A percentile compares a stretch with the other conserved stretches of the same genome.
These are phyloP conservation scores for Leucaena leucocephala DNA, from an alignment of 306 rosid species.

Conservation along the genomic window DNA sequence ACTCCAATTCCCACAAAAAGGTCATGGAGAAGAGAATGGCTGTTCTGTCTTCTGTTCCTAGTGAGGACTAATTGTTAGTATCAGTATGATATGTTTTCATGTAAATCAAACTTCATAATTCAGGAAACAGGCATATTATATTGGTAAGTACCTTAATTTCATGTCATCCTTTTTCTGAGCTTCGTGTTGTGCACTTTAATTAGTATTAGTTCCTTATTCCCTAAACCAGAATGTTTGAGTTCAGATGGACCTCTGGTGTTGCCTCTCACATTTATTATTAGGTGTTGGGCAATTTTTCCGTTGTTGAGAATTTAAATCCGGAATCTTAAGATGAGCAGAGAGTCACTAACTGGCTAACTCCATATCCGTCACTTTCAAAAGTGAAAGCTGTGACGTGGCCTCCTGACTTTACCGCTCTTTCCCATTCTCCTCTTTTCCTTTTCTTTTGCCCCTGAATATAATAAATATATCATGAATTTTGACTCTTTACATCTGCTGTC, in stretches of 20 bases:
- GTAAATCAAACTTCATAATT: slow-evolving; percentile 42
- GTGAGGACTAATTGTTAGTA: slow-evolving; percentile 11
- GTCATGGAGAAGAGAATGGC: slow-evolving; percentile 80
- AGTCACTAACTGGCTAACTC: not conserved
- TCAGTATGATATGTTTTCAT: slow-evolving; percentile 28
- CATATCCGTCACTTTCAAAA: slow-evolving; percentile 24
- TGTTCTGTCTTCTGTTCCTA: slow-evolving; percentile 39
- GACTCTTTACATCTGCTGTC: slow-evolving; percentile 44
- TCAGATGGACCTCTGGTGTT: slow-evolving; percentile 7
- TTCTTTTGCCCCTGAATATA: not conserved
- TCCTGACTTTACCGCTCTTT: slow-evolving; percentile 29
- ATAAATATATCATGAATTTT: slow-evolving; percentile 31
- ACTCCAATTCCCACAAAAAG: slow-evolving; percentile 76
- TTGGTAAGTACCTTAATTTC: slow-evolving; percentile 19
- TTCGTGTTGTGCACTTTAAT: slow-evolving; percentile 20
- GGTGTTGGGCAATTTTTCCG: slow-evolving; percentile 23
- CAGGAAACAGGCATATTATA: slow-evolving; percentile 28
- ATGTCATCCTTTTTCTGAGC: not conserved
- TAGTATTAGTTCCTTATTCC: slow-evolving; percentile 29
- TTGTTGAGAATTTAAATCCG: slow-evolving; percentile 1
- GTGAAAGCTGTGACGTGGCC: slow-evolving; percentile 23
- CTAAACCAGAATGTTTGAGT: slow-evolving; percentile 13
- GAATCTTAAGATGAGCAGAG: slow-evolving; percentile 6
- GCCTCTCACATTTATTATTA: slow-evolving; percentile 2
- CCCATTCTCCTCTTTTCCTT: slow-evolving; percentile 15